Evolutionary conservation across 345 rosid species (phyloP).

Genomic region (Eucalyptus virginea): DNA sequence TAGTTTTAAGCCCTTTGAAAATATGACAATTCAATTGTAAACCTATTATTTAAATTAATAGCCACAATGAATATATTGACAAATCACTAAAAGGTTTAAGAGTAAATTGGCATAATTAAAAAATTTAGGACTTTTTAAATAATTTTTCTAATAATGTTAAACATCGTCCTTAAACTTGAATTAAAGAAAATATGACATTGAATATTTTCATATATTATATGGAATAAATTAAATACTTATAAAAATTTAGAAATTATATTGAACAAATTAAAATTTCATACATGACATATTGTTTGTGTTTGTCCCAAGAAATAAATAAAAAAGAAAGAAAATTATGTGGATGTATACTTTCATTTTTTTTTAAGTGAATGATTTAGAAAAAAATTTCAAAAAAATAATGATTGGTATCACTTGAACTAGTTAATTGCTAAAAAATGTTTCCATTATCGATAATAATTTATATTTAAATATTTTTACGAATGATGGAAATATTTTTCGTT

Average conservation of each 20-base stretch:
- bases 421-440: not conserved
- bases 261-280: too few relatives aligned
- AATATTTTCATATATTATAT: too few relatives aligned
- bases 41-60: rapidly evolving
- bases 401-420: rapidly evolving
- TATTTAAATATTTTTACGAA: rapidly evolving
- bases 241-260: too few relatives aligned
- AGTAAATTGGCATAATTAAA: not conserved
- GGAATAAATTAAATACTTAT: too few relatives aligned
- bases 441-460: not conserved
- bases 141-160: not conserved
- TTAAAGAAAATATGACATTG: too few relatives aligned
- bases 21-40: rapidly evolving
- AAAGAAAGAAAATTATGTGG: not conserved
- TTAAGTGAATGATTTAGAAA: not conserved
- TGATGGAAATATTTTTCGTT: not conserved
- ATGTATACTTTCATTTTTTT: not conserved
- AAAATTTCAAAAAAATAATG: not conserved
- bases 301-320: not conserved
- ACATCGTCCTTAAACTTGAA: too few relatives aligned
- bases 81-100: not conserved
- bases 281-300: not conserved
- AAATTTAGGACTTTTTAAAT: not conserved
- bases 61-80: rapidly evolving
- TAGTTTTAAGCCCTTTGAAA: not conserved